A percentile compares a stretch with the other conserved stretches of the same genome.
Evolutionary conservation across 2,329 filamentous ascomycete genomes (phyloP).

Genomic region (Talaromyces sp.): DNA sequence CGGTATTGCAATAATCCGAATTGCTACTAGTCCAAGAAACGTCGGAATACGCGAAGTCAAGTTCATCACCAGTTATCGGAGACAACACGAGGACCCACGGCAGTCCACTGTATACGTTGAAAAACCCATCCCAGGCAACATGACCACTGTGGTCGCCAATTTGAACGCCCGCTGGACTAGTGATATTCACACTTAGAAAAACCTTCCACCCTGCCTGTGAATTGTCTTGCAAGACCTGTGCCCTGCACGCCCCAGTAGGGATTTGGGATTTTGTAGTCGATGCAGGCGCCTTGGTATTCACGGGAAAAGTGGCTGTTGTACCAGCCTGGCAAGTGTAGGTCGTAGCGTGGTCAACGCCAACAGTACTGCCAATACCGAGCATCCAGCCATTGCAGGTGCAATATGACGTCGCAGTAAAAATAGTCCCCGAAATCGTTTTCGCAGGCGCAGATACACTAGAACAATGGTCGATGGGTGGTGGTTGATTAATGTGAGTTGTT

Average conservation of each 20-base stretch:
- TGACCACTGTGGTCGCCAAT: neutral
- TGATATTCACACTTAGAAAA: neutral
- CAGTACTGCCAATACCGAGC: neutral
- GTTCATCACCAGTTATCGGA: neutral
- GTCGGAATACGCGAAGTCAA: neutral
- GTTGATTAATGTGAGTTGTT: neutral
- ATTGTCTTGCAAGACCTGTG: neutral
- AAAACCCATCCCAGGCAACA: neutral
- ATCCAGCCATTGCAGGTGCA: neutral
- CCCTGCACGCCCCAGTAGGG: neutral
- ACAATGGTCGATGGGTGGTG: neutral
- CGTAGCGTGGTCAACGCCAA: neutral
- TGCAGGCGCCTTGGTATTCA: neutral
- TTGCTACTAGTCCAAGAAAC: neutral
- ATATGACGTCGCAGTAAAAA: neutral
- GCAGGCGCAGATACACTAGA: neutral
- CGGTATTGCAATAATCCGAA: neutral
- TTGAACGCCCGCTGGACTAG: neutral
- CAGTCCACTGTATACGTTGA: neutral
- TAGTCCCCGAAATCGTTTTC: neutral
- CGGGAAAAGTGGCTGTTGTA: neutral
- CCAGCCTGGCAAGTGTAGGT: neutral
- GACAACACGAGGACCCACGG: neutral
- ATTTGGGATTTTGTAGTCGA: neutral
- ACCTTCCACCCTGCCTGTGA: neutral